Base-by-base conservation (phyloP, 495 filamentous ascomycete species). In the Choiromyces venosus region DNA sequence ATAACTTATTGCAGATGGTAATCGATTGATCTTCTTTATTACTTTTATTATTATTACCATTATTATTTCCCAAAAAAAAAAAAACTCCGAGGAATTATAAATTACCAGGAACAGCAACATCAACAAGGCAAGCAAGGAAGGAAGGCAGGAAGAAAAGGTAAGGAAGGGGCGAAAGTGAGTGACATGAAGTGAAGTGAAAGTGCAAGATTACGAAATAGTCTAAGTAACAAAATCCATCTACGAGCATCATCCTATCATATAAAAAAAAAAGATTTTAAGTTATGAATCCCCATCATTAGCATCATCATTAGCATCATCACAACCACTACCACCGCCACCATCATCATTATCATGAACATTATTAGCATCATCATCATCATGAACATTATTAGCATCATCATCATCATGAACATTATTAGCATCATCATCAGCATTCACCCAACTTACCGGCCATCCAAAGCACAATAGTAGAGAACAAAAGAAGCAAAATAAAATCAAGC, bases 141-240 rank as follows among this genome's bases (percentile, higher is more conserved):
- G 42, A n/a, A 8, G n/a, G 66, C 40, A 73, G 56, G 65, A 66
- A 56, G 67, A 72, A 46, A 52, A 29, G 71, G 19, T 36, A 42
- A 37, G 38, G 39, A 70, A 36, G 21, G 39, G 35, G 56, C 21
- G 42, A 74, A 38, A 35, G 65, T 37, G 37, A 66, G 39, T 68
- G 33, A 44, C 25, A 33, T 10, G 25, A 52, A 61, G 52, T 61
- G 52, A 61, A 61, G 52, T 33, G 10, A 33, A n/a, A 33, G 52
- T 61, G 52, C 52, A 61, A 61, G 25, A 61, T 33, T 33, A 61
- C 25, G 52, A 33, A 61, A 33, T 33, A n/a, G n/a, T n/a, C n/a
- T n/a, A 29, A 61, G 52, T 12, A 33, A 61, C 25, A 61, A 29
- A 33, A 33, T 61, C 4, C 25, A n/a, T 4, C 52, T 61, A 4